These are phyloP conservation scores for Brassica rapa DNA, from an alignment of 345 rosid genomes.

Conservation along the genomic window DNA sequence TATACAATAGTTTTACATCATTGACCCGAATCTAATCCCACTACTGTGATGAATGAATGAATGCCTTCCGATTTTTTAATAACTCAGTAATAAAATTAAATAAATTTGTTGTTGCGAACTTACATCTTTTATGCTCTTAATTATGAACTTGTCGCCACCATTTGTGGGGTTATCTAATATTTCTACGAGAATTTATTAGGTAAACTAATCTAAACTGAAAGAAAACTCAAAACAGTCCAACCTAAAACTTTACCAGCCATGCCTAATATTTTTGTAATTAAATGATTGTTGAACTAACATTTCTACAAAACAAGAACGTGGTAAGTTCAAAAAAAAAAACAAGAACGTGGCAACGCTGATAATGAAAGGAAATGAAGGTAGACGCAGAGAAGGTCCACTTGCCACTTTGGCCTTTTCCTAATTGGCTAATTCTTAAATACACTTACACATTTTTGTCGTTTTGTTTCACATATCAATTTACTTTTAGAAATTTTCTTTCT, in stretches of 20 bases:
- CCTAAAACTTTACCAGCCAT: background rate
- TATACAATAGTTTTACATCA: background rate
- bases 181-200: background rate
- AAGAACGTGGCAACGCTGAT: background rate
- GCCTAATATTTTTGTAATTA: background rate
- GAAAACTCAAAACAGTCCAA: constrained; percentile 13
- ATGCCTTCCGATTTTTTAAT: background rate
- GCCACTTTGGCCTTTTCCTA: constrained; percentile 25
- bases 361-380: constrained; percentile 15
- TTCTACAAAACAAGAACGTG: constrained; percentile 2
- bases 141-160: background rate
- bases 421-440: background rate
- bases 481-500: background rate
- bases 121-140: background rate
- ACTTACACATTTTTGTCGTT: constrained; percentile 1
- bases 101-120: background rate
- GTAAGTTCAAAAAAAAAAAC: too few species aligned
- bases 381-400: constrained; percentile 11
- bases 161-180: background rate
- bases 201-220: background rate
- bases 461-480: background rate
- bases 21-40: background rate
- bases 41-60: background rate
- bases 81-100: background rate
- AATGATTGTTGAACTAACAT: constrained; percentile 10